Evolutionary conservation across 2,329 filamentous ascomycete species (phyloP).

Genomic region (Calonectria pseudoreteaudii): DNA sequence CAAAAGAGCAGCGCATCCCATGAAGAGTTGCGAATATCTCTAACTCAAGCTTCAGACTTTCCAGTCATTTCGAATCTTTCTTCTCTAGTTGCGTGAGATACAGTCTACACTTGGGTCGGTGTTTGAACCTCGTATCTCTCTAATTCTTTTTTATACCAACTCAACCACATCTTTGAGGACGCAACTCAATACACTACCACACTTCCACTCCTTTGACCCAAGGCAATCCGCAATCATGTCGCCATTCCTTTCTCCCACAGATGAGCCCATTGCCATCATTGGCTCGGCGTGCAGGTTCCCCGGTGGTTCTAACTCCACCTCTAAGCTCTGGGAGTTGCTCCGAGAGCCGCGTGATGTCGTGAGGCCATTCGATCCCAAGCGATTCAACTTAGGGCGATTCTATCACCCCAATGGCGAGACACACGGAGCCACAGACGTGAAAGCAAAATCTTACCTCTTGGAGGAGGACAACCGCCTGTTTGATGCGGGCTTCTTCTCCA

Average conservation of each 20-base stretch:
- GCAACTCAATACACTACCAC: neutral
- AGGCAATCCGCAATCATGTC: neutral
- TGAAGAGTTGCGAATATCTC: neutral
- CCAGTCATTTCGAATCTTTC: neutral
- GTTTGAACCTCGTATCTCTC: neutral
- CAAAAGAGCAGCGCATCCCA: neutral
- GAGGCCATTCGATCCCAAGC: neutral
- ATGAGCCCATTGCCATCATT: neutral
- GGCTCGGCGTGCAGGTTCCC: neutral
- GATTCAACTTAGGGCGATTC: conserved; percentile 30
- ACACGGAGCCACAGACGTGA: conserved; percentile 37
- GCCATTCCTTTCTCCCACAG: neutral
- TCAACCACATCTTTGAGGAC: neutral
- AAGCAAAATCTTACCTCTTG: conserved; percentile 43
- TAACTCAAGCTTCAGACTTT: neutral
- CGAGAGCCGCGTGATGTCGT: neutral
- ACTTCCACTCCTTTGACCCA: neutral
- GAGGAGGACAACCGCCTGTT: conserved; percentile 31
- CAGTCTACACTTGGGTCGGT: neutral
- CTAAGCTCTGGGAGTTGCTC: neutral
- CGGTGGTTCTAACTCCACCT: neutral
- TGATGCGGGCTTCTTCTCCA: conserved; percentile 36
- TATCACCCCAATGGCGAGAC: conserved; percentile 36
- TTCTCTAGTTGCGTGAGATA: neutral
- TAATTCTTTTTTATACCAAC: neutral